A percentile compares a stretch with the other conserved stretches of the same genome.
phyloP scores from a whole-genome alignment of 1,284 basidiomycete species.

The Melampsora abietis-canadensis region DNA sequence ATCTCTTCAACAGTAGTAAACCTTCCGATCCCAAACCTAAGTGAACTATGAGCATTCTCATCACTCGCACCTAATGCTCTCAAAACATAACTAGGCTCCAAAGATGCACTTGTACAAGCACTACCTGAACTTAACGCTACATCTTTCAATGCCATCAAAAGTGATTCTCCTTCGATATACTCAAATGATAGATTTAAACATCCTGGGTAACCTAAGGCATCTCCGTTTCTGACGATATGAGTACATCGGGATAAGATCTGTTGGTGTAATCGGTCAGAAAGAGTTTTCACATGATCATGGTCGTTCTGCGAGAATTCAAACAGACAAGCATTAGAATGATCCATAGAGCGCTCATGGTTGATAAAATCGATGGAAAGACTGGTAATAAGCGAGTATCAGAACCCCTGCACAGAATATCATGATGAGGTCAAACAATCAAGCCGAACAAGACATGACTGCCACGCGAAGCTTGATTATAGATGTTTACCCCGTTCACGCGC shows the following conservation, averaged over 20 bases:
- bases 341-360: constrained; percentile 44
- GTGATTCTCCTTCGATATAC: constrained; percentile 94
- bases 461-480: not conserved
- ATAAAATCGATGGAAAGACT: constrained; percentile 15
- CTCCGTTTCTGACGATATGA: constrained; percentile 90
- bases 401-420: constrained; percentile 80
- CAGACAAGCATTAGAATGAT: constrained; percentile 44
- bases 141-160: constrained; percentile 98
- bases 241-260: constrained; percentile 80
- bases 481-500: constrained; percentile 8
- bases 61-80: constrained; percentile 94
- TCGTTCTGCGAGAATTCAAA: constrained; percentile 64
- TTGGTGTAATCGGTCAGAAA: constrained; percentile 77
- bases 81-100: constrained; percentile 97
- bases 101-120: constrained; percentile 94
- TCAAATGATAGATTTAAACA: constrained; percentile 95
- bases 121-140: constrained; percentile 96
- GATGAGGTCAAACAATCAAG: constrained; percentile 59
- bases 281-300: constrained; percentile 68
- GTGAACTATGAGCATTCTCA: constrained; percentile 97
- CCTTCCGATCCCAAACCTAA: constrained; percentile 94
- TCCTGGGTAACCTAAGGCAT: constrained; percentile 71
- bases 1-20: constrained; percentile 98
- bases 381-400: constrained; percentile 60
- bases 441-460: constrained; percentile 19